Evolutionary conservation across 2,329 filamentous ascomycete genomes (phyloP).

Genomic region (Arthrobotrys conoides): DNA sequence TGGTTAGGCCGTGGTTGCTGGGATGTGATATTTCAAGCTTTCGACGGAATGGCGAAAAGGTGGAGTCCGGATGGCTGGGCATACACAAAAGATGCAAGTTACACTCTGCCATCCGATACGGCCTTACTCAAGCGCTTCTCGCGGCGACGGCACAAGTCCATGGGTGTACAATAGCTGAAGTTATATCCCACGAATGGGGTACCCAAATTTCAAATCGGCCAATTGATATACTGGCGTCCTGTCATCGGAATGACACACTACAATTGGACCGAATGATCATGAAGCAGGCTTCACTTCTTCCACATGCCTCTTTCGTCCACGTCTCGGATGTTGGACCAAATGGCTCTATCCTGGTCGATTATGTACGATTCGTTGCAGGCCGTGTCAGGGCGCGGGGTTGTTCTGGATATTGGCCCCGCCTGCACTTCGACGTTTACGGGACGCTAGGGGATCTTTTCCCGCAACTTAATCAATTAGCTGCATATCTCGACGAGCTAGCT

Average conservation of each 20-base stretch:
- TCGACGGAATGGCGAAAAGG: constrained; percentile 19
- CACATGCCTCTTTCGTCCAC: constrained; percentile 62
- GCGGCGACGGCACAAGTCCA: constrained; percentile 55
- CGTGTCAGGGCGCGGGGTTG: constrained; percentile 46
- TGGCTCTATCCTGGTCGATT: constrained; percentile 50
- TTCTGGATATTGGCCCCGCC: constrained; percentile 53
- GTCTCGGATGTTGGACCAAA: constrained; percentile 54
- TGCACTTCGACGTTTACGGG: constrained; percentile 62
- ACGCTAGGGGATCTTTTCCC: constrained; percentile 60
- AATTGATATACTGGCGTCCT: constrained; percentile 61
- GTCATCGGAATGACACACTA: constrained; percentile 61
- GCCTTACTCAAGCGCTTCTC: constrained; percentile 60
- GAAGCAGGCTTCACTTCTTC: constrained; percentile 60
- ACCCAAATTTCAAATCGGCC: constrained; percentile 35
- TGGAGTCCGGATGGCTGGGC: constrained; percentile 29
- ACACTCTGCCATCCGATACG: constrained; percentile 61
- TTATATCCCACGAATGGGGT: constrained; percentile 61
- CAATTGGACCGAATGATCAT: constrained; percentile 63
- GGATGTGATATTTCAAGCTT: constrained; percentile 59
- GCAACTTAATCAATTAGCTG: constrained; percentile 22
- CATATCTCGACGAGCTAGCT: constrained; percentile 42
- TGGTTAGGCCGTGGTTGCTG: constrained; percentile 59
- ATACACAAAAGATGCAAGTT: constrained; percentile 32
- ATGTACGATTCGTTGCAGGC: constrained; percentile 52
- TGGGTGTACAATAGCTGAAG: constrained; percentile 53